Evolutionary conservation across 75 land plant species (phyloP), one percentile per base, ranked within the genome.

Genomic region (Cryptomeria japonica): DNA sequence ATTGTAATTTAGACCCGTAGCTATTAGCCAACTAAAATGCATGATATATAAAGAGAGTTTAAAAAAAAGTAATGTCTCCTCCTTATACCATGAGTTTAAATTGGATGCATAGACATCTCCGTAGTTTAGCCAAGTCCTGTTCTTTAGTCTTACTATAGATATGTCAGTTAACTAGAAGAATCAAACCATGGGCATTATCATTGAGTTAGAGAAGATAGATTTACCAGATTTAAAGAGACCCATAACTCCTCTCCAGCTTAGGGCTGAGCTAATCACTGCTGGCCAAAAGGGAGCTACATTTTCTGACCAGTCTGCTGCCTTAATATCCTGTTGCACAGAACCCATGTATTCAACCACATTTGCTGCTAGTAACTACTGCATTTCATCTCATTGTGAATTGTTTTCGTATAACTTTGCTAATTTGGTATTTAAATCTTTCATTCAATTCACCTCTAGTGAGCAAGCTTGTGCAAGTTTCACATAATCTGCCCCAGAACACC

Each of bases 231-330:
- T 87, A 15, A 94, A 75, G 37, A 98, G 91, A 18, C 98, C 96
- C 19, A 94, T 87, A 75, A 98, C 64, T 76, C 97, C 99, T 86
- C 89, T 94, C 93, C 93, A 93, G 84, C 97, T 92, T 80, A 98
- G 89, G 25, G 96, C 99, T n/a, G 99, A 92, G 37, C 91, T 90
- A 49, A 98, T 97, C 16, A 97, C 99, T 58, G 99, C 99, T 32
- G 97, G 97, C 99, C 99, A 98, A 89, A 98, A 98, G 61, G 98
- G 97, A 11, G 99, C 96, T 14, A 98, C 96, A 90, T 98, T 68
- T 72, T 91, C 89, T 32, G 99, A 93, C 99, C 99, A 98, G 91
- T 98, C 99, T 37, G 93, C 96, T 42, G 89, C 49, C 82, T 90
- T 97, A 2, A 98, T 92, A 90, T 96, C 97, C 99, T 98, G 95